Evolutionary conservation across 2,329 filamentous ascomycete species (phyloP).

Genomic region (Apiospora aurea): DNA sequence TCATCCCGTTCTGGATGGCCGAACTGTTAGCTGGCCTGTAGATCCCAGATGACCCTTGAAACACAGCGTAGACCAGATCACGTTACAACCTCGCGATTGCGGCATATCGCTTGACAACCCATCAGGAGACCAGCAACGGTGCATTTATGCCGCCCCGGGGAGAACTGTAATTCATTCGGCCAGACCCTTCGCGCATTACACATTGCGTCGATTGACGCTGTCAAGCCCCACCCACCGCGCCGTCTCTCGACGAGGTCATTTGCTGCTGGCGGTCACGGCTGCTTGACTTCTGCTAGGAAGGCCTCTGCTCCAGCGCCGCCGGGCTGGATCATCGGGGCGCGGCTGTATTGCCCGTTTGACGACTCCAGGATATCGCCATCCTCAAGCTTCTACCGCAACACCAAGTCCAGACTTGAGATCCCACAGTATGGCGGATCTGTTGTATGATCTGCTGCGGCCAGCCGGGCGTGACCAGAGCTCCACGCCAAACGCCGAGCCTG

Average conservation of each 20-base stretch:
- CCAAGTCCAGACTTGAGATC: conserved; percentile 21
- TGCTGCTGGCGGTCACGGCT: background rate
- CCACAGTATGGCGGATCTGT: conserved; percentile 68
- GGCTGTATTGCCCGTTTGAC: background rate
- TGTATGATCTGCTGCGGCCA: conserved; percentile 74
- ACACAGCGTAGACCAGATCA: background rate
- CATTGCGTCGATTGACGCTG: background rate
- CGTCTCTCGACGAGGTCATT: background rate
- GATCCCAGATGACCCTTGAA: conserved; percentile 18
- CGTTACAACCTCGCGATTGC: conserved; percentile 17
- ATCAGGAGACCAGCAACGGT: background rate
- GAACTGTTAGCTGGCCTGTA: conserved; percentile 2
- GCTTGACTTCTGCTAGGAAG: background rate
- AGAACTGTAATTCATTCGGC: background rate
- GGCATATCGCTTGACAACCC: conserved; percentile 5
- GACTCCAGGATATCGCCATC: background rate
- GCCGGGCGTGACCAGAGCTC: background rate
- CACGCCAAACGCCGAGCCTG: conserved; percentile 49
- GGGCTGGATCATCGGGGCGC: background rate
- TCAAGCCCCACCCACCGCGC: background rate
- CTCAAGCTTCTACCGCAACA: background rate
- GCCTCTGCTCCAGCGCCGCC: background rate
- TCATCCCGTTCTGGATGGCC: conserved; percentile 15
- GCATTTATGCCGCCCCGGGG: background rate
- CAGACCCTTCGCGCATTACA: background rate